phyloP scores from a whole-genome alignment of 2,329 filamentous ascomycete species.

The Diplodia seriata region DNA sequence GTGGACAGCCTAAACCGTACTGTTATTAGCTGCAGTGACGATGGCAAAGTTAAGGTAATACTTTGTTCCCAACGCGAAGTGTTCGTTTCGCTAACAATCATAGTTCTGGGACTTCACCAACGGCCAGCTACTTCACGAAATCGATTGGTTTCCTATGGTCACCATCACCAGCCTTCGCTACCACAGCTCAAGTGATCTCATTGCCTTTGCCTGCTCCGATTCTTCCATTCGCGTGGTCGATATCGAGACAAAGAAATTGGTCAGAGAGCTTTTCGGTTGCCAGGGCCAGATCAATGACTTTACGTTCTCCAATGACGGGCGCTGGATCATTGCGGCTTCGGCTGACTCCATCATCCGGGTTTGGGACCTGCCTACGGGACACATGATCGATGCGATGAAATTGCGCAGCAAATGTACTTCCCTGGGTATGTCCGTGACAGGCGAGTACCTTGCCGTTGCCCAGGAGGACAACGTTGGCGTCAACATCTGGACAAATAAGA shows the following conservation, averaged over 20 bases:
- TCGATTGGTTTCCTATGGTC: constrained; percentile 82
- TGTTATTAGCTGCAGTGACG: constrained; percentile 84
- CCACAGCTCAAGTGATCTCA: constrained; percentile 80
- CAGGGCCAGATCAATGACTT: constrained; percentile 49
- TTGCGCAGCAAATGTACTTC: constrained; percentile 80
- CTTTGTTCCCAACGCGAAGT: neutral
- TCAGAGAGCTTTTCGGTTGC: constrained; percentile 89
- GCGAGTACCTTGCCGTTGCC: constrained; percentile 92
- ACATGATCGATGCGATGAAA: constrained; percentile 90
- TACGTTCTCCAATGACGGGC: constrained; percentile 85
- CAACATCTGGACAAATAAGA: constrained; percentile 95
- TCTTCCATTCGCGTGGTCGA: constrained; percentile 87
- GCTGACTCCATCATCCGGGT: constrained; percentile 81
- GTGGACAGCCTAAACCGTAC: constrained; percentile 89
- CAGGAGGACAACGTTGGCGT: constrained; percentile 83
- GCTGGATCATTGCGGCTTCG: constrained; percentile 90
- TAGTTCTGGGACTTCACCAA: constrained; percentile 94
- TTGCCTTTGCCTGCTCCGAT: constrained; percentile 90
- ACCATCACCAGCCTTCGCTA: constrained; percentile 79
- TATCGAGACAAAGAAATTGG: constrained; percentile 85
- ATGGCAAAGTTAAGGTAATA: constrained; percentile 81
- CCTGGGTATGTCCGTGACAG: constrained; percentile 85
- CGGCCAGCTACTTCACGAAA: constrained; percentile 77
- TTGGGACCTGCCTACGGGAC: constrained; percentile 95
- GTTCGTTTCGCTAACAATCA: constrained; percentile 34